These are phyloP conservation scores for Naumovozyma castellii DNA, from an alignment of 805 yeast genomes.

Conservation along the genomic window DNA sequence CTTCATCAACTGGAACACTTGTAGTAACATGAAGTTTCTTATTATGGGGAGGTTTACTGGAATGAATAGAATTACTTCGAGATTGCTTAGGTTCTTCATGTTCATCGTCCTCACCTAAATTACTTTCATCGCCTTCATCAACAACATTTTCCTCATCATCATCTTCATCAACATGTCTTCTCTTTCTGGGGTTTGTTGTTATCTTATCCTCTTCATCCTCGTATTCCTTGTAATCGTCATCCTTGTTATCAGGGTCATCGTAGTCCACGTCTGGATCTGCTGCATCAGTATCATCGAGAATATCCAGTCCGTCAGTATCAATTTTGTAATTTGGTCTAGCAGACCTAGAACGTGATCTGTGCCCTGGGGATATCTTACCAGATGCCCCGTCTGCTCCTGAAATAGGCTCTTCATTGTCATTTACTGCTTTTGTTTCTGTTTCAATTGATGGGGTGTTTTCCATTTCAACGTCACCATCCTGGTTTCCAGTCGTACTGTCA, in stretches of 20 bases:
- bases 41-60: not conserved
- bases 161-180: constrained; percentile 19
- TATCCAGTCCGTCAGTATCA: constrained; percentile 26
- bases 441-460: not conserved
- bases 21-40: constrained; percentile 2
- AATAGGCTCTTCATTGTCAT: not conserved
- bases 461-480: not conserved
- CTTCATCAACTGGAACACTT: constrained; percentile 47
- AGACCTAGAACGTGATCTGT: constrained; percentile 17
- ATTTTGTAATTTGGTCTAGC: constrained; percentile 20
- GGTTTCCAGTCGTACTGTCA: no score
- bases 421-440: not conserved
- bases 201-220: constrained; percentile 16
- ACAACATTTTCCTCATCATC: constrained; percentile 18
- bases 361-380: not conserved
- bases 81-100: constrained; percentile 21
- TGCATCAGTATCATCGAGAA: constrained; percentile 21
- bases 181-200: constrained; percentile 4
- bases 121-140: no score
- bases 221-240: constrained; percentile 22
- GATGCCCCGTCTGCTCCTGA: not conserved
- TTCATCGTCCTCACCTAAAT: constrained; percentile 12
- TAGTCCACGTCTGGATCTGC: constrained; percentile 19
- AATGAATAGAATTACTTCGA: constrained; percentile 10
- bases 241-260: constrained; percentile 24